These are phyloP conservation scores for Seminavis robusta DNA, from an alignment of 108 stramenopile genomes.

Conservation along the genomic window DNA sequence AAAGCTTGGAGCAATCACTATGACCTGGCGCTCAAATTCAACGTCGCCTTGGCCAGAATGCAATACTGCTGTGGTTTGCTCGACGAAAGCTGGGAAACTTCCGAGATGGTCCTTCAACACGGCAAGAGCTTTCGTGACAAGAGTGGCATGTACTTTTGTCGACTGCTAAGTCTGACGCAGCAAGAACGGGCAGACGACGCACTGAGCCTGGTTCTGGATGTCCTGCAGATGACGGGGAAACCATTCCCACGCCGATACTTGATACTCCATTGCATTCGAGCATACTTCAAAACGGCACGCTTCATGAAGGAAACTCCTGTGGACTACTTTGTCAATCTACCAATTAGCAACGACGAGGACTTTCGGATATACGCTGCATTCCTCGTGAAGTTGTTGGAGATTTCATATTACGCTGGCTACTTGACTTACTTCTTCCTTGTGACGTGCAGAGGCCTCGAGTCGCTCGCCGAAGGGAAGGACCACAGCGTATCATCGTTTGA, in stretches of 20 bases:
- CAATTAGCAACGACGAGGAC: background rate
- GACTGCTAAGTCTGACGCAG: background rate
- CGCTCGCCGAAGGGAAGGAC: no score
- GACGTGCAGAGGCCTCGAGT: no score
- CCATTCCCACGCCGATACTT: slow-evolving; percentile 2
- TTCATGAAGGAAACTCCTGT: background rate
- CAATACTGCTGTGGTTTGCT: background rate
- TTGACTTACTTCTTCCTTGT: no score
- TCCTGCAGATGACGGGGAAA: background rate
- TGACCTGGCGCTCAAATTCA: background rate
- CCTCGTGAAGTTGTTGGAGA: background rate
- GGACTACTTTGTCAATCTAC: background rate
- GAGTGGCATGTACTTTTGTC: background rate
- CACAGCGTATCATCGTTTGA: no score
- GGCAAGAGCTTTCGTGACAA: background rate
- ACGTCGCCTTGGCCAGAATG: background rate
- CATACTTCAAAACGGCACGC: background rate
- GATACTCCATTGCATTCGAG: background rate
- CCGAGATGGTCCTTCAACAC: background rate
- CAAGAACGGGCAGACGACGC: slow-evolving; percentile 4
- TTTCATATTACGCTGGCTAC: background rate
- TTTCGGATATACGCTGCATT: background rate
- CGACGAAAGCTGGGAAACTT: background rate
- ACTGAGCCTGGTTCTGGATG: background rate
- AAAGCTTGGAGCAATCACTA: background rate